Percentiles rank a stretch among this genome's conserved stretches.
These are phyloP conservation scores for Hirsutella rhossiliensis DNA, from an alignment of 2,329 filamentous ascomycete species.

Conservation along the genomic window DNA sequence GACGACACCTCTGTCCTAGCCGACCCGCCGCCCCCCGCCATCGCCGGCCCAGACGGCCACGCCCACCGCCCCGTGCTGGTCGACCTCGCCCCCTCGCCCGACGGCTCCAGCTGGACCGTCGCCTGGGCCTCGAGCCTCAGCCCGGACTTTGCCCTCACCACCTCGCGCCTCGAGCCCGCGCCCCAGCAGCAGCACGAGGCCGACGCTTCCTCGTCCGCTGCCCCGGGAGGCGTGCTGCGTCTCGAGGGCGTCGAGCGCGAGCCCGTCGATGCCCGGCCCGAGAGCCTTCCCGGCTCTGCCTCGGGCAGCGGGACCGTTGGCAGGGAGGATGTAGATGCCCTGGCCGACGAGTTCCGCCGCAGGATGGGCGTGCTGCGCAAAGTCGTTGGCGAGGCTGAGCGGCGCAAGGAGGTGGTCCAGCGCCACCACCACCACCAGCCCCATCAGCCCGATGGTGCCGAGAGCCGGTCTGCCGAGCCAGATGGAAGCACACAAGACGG, in stretches of 20 bases:
- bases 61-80: slow-evolving; percentile 39
- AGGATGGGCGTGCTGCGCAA: slow-evolving; percentile 42
- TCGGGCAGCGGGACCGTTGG: slow-evolving; percentile 10
- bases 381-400: slow-evolving; percentile 40
- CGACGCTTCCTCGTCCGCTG: slow-evolving; percentile 11
- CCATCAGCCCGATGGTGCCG: not conserved
- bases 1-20: slow-evolving; percentile 74
- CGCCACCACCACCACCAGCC: slow-evolving; percentile 1
- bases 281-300: slow-evolving; percentile 12
- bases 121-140: slow-evolving; percentile 61
- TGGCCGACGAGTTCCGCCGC: slow-evolving; percentile 45
- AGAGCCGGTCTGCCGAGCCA: not conserved
- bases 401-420: slow-evolving; percentile 22
- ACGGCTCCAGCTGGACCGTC: slow-evolving; percentile 39
- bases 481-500: not conserved
- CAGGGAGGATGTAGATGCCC: slow-evolving; percentile 34
- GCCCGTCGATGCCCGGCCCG: slow-evolving; percentile 13
- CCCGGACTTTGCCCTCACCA: slow-evolving; percentile 54
- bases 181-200: slow-evolving; percentile 15
- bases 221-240: slow-evolving; percentile 16
- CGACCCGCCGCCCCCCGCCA: slow-evolving; percentile 34
- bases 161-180: slow-evolving; percentile 25
- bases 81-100: slow-evolving; percentile 33
- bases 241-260: slow-evolving; percentile 27
- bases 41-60: slow-evolving; percentile 11